Percentiles rank a stretch among this genome's conserved stretches.
These are phyloP conservation scores for Gynostemma pentaphyllum DNA, from an alignment of 306 rosid species.

Conservation along the genomic window DNA sequence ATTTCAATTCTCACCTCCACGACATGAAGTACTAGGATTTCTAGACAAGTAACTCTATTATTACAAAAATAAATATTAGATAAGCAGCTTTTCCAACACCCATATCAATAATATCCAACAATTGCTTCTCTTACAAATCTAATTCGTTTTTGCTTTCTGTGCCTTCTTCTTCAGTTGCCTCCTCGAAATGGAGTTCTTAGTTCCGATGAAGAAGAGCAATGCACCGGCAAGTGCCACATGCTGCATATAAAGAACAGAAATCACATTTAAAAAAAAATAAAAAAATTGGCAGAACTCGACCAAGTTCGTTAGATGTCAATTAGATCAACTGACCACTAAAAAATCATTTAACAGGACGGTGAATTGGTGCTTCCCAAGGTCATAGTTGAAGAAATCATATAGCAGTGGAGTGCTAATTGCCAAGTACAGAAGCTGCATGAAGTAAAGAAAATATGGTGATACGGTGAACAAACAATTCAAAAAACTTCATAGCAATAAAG, in stretches of 20 bases:
- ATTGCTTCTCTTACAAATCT: conserved; percentile 7
- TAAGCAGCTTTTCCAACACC: neutral
- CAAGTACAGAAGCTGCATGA: conserved; percentile 45
- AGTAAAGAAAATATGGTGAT: neutral
- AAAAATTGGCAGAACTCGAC: neutral
- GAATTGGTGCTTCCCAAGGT: conserved; percentile 26
- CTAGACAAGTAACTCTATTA: conserved; percentile 2
- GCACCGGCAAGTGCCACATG: conserved; percentile 67
- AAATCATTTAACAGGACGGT: conserved; percentile 43
- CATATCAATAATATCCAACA: neutral
- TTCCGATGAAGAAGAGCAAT: conserved; percentile 64
- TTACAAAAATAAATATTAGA: conserved; percentile 4
- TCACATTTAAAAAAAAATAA: neutral
- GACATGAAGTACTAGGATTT: neutral
- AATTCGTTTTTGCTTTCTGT: conserved; percentile 51
- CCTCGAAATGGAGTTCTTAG: conserved; percentile 60
- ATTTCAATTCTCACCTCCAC: neutral
- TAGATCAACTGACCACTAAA: conserved; percentile 48
- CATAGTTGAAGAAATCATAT: conserved; percentile 74
- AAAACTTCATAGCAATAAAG: neutral
- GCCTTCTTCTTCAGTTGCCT: conserved; percentile 59
- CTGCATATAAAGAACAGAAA: conserved; percentile 23
- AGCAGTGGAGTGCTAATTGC: conserved; percentile 53
- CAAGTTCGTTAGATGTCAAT: neutral
- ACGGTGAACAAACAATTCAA: neutral